Evolutionary conservation across 1,284 basidiomycete species (phyloP).

Genomic region (Thecaphora thlaspeos): DNA sequence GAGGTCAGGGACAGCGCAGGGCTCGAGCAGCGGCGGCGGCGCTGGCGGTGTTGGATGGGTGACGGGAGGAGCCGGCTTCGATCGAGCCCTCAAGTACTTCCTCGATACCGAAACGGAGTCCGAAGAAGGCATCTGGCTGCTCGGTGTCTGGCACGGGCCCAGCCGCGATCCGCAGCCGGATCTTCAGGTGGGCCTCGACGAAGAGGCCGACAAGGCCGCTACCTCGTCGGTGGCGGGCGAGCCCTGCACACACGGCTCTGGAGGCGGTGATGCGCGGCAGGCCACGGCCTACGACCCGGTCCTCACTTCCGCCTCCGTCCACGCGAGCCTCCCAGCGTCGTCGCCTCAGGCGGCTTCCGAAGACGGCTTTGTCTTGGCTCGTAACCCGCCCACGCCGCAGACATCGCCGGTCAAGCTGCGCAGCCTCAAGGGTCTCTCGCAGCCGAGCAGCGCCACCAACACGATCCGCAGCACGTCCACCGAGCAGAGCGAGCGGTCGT

Average conservation of each 20-base stretch:
- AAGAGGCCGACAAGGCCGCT: too few relatives aligned
- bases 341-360: background rate
- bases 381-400: slow-evolving; percentile 14
- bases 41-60: slow-evolving; percentile 12
- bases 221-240: too few relatives aligned
- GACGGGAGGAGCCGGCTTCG: slow-evolving; percentile 29
- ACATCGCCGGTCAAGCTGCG: slow-evolving; percentile 3
- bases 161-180: background rate
- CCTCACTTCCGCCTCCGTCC: too few relatives aligned
- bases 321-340: too few relatives aligned
- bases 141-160: slow-evolving; percentile 48
- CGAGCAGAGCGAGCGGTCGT: slow-evolving; percentile 17
- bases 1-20: too few relatives aligned
- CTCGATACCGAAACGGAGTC: slow-evolving; percentile 26
- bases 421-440: too few relatives aligned
- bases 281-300: too few relatives aligned
- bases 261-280: too few relatives aligned
- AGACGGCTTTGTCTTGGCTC: slow-evolving; percentile 2
- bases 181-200: too few relatives aligned
- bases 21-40: slow-evolving; percentile 1
- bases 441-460: slow-evolving; percentile 16
- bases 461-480: slow-evolving; percentile 15
- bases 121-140: slow-evolving; percentile 47
- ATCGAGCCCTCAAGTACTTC: slow-evolving; percentile 49
- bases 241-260: too few relatives aligned